A percentile compares a stretch with the other conserved stretches of the same genome.
Evolutionary conservation across 2,329 filamentous ascomycete genomes (phyloP).

Genomic region (Claviceps digitariae): DNA sequence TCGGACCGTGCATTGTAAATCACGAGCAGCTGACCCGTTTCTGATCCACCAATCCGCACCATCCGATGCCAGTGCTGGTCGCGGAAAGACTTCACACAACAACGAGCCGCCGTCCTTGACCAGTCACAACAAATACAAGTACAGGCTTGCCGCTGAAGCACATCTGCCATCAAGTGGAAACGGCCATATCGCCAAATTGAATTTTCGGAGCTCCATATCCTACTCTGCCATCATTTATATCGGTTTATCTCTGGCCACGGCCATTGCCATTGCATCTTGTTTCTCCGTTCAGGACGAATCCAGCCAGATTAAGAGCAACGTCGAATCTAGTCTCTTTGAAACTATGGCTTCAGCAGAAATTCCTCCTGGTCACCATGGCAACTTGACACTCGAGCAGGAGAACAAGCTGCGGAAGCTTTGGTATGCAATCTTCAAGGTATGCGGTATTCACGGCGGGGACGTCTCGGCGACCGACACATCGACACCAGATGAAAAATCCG

Average conservation of each 20-base stretch:
- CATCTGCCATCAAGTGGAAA: background rate
- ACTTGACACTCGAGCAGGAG: conserved; percentile 80
- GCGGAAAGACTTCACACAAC: background rate
- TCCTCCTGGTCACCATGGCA: conserved; percentile 65
- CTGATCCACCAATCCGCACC: background rate
- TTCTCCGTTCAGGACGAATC: background rate
- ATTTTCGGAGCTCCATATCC: background rate
- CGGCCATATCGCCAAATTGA: background rate
- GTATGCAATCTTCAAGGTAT: conserved; percentile 61
- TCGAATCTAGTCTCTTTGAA: conserved; percentile 4
- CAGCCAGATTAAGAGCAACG: background rate
- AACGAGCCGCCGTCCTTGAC: background rate
- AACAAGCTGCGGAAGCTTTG: conserved; percentile 81
- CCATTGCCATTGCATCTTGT: conserved; percentile 4
- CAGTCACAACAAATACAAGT: background rate
- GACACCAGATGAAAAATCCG: background rate
- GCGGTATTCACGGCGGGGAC: conserved; percentile 38
- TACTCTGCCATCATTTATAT: background rate
- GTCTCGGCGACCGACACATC: conserved; percentile 11
- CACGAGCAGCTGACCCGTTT: background rate
- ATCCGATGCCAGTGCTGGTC: background rate
- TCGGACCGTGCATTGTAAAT: background rate
- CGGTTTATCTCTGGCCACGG: conserved; percentile 4
- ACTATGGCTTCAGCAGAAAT: conserved; percentile 27
- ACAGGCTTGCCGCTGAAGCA: background rate